These are phyloP conservation scores for Rhynchosporium agropyri DNA, from an alignment of 2,329 filamentous ascomycete species.

Conservation along the genomic window DNA sequence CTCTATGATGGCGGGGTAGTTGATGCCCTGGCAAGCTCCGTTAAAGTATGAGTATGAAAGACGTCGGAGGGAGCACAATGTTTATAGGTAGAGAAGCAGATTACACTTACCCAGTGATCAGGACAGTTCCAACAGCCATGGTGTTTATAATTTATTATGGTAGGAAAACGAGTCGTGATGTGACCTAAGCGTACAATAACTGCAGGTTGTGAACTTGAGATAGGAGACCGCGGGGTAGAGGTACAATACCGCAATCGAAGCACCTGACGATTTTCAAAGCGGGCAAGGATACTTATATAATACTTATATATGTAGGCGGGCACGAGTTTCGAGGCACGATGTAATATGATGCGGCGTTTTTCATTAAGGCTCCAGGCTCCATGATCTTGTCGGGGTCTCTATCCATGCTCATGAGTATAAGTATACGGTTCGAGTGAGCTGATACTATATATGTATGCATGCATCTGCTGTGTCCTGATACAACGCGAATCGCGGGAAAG, in stretches of 20 bases:
- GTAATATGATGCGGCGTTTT: no score
- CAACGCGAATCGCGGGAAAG: background rate
- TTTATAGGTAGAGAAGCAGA: background rate
- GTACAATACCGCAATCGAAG: background rate
- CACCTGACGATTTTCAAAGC: background rate
- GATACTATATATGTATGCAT: no score
- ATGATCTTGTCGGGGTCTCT: no score
- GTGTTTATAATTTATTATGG: constrained; percentile 31
- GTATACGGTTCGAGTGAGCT: no score
- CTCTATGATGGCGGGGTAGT: background rate
- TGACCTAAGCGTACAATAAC: background rate
- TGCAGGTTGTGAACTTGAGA: background rate
- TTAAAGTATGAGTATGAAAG: background rate
- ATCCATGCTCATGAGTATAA: no score
- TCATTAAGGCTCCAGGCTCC: no score
- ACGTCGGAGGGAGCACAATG: background rate
- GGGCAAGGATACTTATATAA: no score
- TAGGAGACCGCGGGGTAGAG: constrained; percentile 2
- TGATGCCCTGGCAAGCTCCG: background rate
- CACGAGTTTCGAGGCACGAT: no score
- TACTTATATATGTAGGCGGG: no score
- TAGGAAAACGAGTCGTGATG: constrained; percentile 2
- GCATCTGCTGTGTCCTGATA: background rate
- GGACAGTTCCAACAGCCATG: constrained; percentile 85
- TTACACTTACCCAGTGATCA: constrained; percentile 81